These are phyloP conservation scores for Eimeria acervulina DNA, from an alignment of 169 alveolate species.

Conservation along the genomic window DNA sequence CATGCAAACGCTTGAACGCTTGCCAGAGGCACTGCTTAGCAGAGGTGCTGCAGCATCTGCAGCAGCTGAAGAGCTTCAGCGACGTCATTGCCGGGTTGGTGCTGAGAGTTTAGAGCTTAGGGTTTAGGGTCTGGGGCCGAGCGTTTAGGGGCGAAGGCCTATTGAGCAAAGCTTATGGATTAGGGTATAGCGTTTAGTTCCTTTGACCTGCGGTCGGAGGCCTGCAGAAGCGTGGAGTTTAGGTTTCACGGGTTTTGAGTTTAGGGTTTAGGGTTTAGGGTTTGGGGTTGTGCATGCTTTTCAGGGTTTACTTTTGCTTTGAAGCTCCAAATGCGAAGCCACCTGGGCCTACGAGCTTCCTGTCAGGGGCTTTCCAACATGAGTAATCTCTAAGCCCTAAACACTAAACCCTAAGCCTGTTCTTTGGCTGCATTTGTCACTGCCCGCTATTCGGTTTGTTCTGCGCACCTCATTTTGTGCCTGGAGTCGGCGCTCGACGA, in stretches of 20 bases:
- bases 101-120: background rate
- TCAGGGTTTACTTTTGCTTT: background rate
- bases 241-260: background rate
- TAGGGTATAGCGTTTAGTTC: background rate
- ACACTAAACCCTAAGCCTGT: background rate
- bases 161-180: no score
- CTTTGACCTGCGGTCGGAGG: background rate
- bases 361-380: background rate
- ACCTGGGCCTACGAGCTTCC: background rate
- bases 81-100: conserved; percentile 15
- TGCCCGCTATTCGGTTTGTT: background rate
- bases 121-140: conserved; percentile 18
- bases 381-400: conserved; percentile 6
- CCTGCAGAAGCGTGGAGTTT: no score
- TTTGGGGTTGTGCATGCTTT: conserved; percentile 27
- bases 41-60: conserved; percentile 4
- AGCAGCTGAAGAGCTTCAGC: background rate
- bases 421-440: background rate
- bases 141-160: no score
- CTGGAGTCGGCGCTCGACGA: background rate
- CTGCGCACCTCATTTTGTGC: background rate
- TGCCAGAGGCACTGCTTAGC: background rate
- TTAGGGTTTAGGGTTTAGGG: conserved; percentile 25
- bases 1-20: background rate
- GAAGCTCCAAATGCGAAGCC: background rate